These are phyloP conservation scores for Mycena maculata DNA, from an alignment of 768 basidiomycete genomes.

Conservation along the genomic window DNA sequence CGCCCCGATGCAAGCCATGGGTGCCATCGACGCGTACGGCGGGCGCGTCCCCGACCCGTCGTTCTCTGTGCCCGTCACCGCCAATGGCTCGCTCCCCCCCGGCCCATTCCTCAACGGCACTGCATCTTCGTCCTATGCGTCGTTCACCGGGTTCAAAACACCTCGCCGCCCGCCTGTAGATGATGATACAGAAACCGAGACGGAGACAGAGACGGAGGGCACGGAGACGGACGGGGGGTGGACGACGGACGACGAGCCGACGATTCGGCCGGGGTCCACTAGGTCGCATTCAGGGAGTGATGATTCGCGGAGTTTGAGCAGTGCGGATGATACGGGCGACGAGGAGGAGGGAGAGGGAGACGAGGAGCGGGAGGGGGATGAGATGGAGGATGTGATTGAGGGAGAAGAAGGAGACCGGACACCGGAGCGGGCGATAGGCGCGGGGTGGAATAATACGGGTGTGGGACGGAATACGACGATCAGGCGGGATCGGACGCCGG, in stretches of 20 bases:
- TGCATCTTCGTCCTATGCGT: slow-evolving; percentile 18
- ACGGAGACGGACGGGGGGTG: slow-evolving; percentile 65
- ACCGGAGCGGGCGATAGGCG: too few relatives aligned
- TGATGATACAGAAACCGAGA: slow-evolving; percentile 40
- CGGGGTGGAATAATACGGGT: too few relatives aligned
- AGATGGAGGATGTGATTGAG: slow-evolving; percentile 29
- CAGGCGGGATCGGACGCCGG: too few relatives aligned
- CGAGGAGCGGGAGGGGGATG: slow-evolving; percentile 23
- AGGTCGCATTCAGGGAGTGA: slow-evolving; percentile 40
- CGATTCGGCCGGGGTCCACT: slow-evolving; percentile 64
- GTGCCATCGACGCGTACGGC: slow-evolving; percentile 65
- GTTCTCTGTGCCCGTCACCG: too few relatives aligned
- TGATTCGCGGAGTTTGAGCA: slow-evolving; percentile 41
- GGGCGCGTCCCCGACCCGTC: slow-evolving; percentile 46
- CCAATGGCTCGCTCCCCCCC: too few relatives aligned
- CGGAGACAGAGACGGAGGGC: slow-evolving; percentile 47
- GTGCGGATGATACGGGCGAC: slow-evolving; percentile 43
- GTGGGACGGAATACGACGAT: too few relatives aligned
- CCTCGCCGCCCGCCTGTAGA: slow-evolving; percentile 33
- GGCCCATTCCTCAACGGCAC: slow-evolving; percentile 43
- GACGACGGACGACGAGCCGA: slow-evolving; percentile 85
- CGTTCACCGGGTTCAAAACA: slow-evolving; percentile 21
- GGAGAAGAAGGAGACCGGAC: slow-evolving; percentile 31
- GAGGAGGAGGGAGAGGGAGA: slow-evolving; percentile 42
- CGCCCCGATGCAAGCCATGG: slow-evolving; percentile 62